Evolutionary conservation across 768 basidiomycete species (phyloP), one percentile per base, ranked within the genome.

Genomic region (Leccinum sublutescens): DNA sequence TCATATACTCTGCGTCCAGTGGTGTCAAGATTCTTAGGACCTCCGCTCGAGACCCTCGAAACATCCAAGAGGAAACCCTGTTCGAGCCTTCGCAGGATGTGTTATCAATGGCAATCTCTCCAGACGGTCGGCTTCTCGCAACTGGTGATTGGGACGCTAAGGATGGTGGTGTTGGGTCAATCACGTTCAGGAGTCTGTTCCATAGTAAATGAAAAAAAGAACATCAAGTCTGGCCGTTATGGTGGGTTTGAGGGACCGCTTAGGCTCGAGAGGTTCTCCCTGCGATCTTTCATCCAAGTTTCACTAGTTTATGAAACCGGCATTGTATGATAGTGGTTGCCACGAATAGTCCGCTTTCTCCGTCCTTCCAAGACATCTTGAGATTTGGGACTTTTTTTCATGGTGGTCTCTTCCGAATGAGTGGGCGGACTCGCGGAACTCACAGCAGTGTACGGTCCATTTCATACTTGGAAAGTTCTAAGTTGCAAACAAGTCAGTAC

Each of bases 61-160:
- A 27, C 4, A 7, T 2, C 23, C 23, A n/a, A 25, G 38, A 40
- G 5, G 5, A 43, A 11, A 10, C n/a, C 10, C 34, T 23, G 21
- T 48, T 27, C 23, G 27, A 40, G 21, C 33, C 56, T 29, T 5
- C 17, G 9, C 47, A 60, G 27, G 63, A 64, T 6, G 62, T 47
- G 40, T 48, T 60, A 2, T 56, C 38, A 15, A 60, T 64, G 5
- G 33, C 62, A 11, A 8, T 64, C 31, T 59, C 62, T 33, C 52
- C 45, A 17, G 27, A 55, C 1, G 25, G 38, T 6, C 38, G 8
- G 15, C 8, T 48, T 23, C 57, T 64, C 27, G 62, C 62, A 4
- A 31, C 43, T 17, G 52, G 54, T 47, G 58, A 43, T 11, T 43
- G 43, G 43, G 43, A 43, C n/a, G 10, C 34, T 27, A 50, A 23